A percentile compares a stretch with the other conserved stretches of the same genome.
phyloP scores from a whole-genome alignment of 768 basidiomycete species.

The Leccinum disarticulatum region DNA sequence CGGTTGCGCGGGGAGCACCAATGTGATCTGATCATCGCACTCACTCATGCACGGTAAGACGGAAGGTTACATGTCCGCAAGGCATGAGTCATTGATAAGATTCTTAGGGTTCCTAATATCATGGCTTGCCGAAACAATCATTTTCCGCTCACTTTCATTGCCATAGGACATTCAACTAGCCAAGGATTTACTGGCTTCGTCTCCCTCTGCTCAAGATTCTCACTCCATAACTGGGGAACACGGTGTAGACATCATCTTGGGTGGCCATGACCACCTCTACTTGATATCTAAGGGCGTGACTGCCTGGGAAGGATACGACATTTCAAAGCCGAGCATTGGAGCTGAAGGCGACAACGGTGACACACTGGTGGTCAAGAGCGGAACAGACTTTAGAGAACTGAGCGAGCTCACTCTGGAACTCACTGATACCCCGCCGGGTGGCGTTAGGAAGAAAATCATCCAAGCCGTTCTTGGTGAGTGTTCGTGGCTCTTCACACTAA shows the following conservation, averaged over 20 bases:
- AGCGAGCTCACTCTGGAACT: constrained; percentile 72
- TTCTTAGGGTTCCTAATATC: constrained; percentile 25
- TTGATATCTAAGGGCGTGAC: constrained; percentile 66
- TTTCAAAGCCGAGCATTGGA: constrained; percentile 51
- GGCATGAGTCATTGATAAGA: constrained; percentile 2
- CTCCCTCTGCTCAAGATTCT: constrained; percentile 50
- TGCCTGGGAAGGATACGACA: constrained; percentile 66
- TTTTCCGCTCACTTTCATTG: constrained; percentile 9
- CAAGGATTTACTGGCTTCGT: constrained; percentile 59
- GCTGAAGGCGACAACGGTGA: constrained; percentile 73
- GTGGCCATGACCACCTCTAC: constrained; percentile 88
- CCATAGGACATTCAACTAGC: constrained; percentile 71
- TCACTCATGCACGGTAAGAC: constrained; percentile 74
- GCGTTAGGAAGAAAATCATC: constrained; percentile 65
- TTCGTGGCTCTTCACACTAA: background rate
- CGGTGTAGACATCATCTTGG: constrained; percentile 80
- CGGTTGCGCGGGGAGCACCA: constrained; percentile 64
- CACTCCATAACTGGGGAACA: constrained; percentile 53
- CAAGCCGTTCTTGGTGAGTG: constrained; percentile 55
- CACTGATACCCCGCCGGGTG: constrained; percentile 55
- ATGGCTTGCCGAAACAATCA: background rate
- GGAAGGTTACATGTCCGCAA: constrained; percentile 6
- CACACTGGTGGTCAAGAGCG: constrained; percentile 80
- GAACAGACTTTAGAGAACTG: constrained; percentile 86
- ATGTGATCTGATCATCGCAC: constrained; percentile 81